Evolutionary conservation across 2,329 filamentous ascomycete genomes (phyloP), one percentile per base, ranked within the genome.

Genomic region (Fusarium nodosum): DNA sequence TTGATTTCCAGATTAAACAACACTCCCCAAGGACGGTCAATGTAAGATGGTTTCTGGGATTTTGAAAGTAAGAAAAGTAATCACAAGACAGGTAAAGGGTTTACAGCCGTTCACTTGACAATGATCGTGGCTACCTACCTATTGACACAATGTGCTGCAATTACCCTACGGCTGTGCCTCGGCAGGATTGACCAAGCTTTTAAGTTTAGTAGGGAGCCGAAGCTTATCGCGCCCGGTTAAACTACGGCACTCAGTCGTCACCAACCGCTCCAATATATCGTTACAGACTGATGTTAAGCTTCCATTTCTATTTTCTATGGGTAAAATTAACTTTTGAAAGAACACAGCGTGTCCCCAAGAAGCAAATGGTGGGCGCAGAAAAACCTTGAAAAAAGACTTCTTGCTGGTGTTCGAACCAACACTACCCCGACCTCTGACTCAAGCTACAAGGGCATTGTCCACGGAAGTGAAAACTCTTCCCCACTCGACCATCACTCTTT

Each of bases 401-500:
- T 4, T 7, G 42, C 38, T 46, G 62, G 73, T 74, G 31, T 75
- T 75, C 73, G 73, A 75, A 75, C 73, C 55, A 53, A 60, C 56
- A 71, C 58, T 71, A 65, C 73, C 64, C 55, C 50, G 10, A 44
- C 41, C 5, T 52, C 52, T 74, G 71, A 73, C 64, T 73, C 71
- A 69, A 20, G 47, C 38, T 56, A 48, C 51, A 50, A 44, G 64
- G 65, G 42, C 45, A 26, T 24, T 18, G 20, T 16, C 39, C 34
- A 47, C 46, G 15, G 56, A 46, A 67, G 68, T 63, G 56, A 71
- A 64, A 51, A 66, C 46, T 50, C 51, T 71, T 76, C 73, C 75
- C 76, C 75, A 75, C 75, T 77, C 74, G 76, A 75, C 76, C 76
- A 77, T 56, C 60, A 56, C 57, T 47, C 59, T 41, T 39, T 30